Evolutionary conservation across 495 filamentous ascomycete species (phyloP).

Genomic region (Xanthoparmelia taractica): DNA sequence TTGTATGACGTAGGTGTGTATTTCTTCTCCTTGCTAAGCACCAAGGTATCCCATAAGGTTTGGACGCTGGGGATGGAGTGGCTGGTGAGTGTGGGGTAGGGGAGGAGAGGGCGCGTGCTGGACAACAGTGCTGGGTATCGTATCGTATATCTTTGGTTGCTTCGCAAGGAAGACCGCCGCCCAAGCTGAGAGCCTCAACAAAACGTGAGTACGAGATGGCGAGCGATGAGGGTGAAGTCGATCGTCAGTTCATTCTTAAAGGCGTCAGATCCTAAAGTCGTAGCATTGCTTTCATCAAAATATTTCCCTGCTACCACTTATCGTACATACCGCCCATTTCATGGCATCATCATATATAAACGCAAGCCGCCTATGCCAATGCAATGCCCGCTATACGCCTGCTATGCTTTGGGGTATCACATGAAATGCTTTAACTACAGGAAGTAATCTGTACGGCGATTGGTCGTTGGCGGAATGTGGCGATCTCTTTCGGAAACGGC

Average conservation of each 20-base stretch:
- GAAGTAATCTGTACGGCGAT: conserved; percentile 89
- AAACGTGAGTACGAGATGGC: background rate
- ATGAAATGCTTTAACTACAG: conserved; percentile 45
- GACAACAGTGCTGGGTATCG: too few species aligned
- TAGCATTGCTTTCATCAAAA: background rate
- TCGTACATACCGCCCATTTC: background rate
- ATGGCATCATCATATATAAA: background rate
- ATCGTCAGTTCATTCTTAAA: background rate
- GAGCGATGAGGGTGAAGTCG: background rate
- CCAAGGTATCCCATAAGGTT: too few species aligned
- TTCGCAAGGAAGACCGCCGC: too few species aligned
- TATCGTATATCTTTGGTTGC: too few species aligned
- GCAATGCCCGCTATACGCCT: conserved; percentile 13
- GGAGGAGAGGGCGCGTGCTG: too few species aligned
- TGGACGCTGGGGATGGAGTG: too few species aligned
- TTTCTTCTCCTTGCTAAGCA: too few species aligned
- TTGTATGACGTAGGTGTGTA: too few species aligned
- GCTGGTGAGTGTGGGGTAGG: too few species aligned
- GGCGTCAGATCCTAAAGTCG: background rate
- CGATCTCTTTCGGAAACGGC: conserved; percentile 89
- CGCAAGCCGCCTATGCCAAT: conserved; percentile 1
- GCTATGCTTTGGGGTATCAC: conserved; percentile 26
- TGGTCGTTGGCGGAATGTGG: conserved; percentile 72
- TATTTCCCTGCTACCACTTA: background rate
- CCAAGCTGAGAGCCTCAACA: too few species aligned